These are phyloP conservation scores for Kitagawia praeruptora DNA, from an alignment of 129 eudicot genomes.

Conservation along the genomic window DNA sequence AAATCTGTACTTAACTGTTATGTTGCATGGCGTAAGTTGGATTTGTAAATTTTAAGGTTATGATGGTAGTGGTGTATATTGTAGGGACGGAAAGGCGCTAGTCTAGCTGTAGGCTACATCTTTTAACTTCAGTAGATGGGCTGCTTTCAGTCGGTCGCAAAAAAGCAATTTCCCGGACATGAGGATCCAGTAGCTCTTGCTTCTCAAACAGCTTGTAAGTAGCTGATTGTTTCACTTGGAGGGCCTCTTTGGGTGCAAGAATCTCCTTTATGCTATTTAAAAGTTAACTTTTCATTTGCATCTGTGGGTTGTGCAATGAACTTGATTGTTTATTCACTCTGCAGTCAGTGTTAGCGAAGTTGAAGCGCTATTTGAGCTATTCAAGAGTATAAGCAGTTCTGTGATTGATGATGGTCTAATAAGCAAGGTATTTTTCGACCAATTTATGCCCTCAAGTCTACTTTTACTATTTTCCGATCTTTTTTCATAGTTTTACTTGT, in stretches of 20 bases:
- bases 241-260: conserved; percentile 3
- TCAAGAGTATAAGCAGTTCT: conserved; percentile 24
- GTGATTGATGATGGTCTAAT: conserved; percentile 26
- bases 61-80: conserved; percentile 49
- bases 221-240: conserved; percentile 7
- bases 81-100: conserved; percentile 32
- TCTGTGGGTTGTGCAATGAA: neutral
- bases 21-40: conserved; percentile 5
- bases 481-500: neutral
- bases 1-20: conserved; percentile 12
- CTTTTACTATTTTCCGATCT: neutral
- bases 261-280: neutral
- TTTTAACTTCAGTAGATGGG: conserved; percentile 57
- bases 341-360: conserved; percentile 29
- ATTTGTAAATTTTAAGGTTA: conserved; percentile 41
- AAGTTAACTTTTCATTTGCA: neutral
- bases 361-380: conserved; percentile 29
- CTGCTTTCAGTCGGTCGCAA: conserved; percentile 68
- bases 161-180: conserved; percentile 71
- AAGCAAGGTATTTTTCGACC: conserved; percentile 19
- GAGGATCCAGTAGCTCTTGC: conserved; percentile 87
- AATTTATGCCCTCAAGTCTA: neutral
- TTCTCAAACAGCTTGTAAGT: conserved; percentile 97
- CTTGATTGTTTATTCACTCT: neutral
- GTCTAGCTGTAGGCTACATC: conserved; percentile 32